Evolutionary conservation across 805 yeast species (phyloP).

Genomic region (Kluyveromyces dobzhanskii): DNA sequence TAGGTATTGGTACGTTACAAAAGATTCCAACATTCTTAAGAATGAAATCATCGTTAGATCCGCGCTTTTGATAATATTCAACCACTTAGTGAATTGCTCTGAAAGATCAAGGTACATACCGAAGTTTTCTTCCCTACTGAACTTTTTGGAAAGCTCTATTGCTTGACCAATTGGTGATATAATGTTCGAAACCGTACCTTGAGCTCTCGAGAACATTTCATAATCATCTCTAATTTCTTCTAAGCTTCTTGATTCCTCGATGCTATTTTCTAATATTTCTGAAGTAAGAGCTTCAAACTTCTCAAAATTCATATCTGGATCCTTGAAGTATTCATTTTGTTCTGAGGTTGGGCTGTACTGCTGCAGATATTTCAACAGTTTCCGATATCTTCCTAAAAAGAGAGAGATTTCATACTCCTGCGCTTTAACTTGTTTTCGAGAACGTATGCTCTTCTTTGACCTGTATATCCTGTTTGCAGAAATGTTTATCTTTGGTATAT

Average conservation of each 20-base stretch:
- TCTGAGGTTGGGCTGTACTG: background rate
- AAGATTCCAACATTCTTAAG: constrained; percentile 37
- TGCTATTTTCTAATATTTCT: constrained; percentile 26
- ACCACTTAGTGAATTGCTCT: constrained; percentile 43
- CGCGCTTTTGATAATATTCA: constrained; percentile 33
- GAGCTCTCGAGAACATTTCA: constrained; percentile 20
- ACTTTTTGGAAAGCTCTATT: constrained; percentile 41
- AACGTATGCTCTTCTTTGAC: constrained; percentile 34
- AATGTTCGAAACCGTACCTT: constrained; percentile 17
- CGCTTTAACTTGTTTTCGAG: constrained; percentile 39
- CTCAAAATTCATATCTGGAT: constrained; percentile 21
- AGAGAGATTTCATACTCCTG: constrained; percentile 61
- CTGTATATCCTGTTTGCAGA: constrained; percentile 27
- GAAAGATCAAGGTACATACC: constrained; percentile 60
- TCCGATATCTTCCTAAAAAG: constrained; percentile 41
- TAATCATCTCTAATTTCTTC: constrained; percentile 13
- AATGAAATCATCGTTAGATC: constrained; percentile 43
- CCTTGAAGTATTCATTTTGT: constrained; percentile 12
- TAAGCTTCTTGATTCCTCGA: constrained; percentile 6
- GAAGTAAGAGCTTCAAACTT: constrained; percentile 33
- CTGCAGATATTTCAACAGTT: constrained; percentile 22
- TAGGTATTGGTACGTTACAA: constrained; percentile 25
- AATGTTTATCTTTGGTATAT: constrained; percentile 10
- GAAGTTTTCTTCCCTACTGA: constrained; percentile 50
- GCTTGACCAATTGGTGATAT: constrained; percentile 44